Base-by-base conservation (phyloP, 495 filamentous ascomycete genomes). In the Cladorrhinum samala region DNA sequence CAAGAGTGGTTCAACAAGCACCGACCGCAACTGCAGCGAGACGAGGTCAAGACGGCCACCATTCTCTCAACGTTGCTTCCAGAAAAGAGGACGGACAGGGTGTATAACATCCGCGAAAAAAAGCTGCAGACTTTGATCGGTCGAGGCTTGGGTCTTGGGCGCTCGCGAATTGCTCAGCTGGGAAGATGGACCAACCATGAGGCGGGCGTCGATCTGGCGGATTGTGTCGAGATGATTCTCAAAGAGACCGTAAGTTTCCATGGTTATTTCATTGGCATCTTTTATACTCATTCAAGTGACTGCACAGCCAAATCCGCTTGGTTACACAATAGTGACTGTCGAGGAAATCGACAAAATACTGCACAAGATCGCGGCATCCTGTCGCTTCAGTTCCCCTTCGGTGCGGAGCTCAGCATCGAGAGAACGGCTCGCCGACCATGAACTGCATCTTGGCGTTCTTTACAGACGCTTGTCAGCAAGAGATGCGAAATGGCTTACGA, bases 401-500 rank as follows among this genome's bases (percentile, higher is more conserved):
- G 75, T 91, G 19, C 77, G 81, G 38, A 76, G 68, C 20, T 72
- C 75, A 16, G 72, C 67, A 18, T 51, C 69, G 9, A 66, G 67
- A 13, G 62, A 66, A 0, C 67, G 52, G 3, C 11, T 56, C 0
- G 38, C 50, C 1, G 62, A 77, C 37, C 64, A 74, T 8, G 79
- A 83, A 18, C 61, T 69, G 8, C 57, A 73, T 8, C 61, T 90
- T 1, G 72, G 73, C 16, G 61, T 65, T 23, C 60, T 89, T 0
- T 89, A 86, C 65, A 76, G 67, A 39, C 75, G 80, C 11, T 54
- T 90, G 23, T 76, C 77, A 40, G 81, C 85, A 14, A 74, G 79
- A 37, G 87, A 95, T 62, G 87, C 84, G 0, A 96, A 96, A 69
- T 96, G 91, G 91, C 75, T 96, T 9, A 90, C 87, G 0, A 77